A percentile compares a stretch with the other conserved stretches of the same genome.
These are phyloP conservation scores for Penicillium sp. DNA, from an alignment of 2,329 filamentous ascomycete genomes.

Conservation along the genomic window DNA sequence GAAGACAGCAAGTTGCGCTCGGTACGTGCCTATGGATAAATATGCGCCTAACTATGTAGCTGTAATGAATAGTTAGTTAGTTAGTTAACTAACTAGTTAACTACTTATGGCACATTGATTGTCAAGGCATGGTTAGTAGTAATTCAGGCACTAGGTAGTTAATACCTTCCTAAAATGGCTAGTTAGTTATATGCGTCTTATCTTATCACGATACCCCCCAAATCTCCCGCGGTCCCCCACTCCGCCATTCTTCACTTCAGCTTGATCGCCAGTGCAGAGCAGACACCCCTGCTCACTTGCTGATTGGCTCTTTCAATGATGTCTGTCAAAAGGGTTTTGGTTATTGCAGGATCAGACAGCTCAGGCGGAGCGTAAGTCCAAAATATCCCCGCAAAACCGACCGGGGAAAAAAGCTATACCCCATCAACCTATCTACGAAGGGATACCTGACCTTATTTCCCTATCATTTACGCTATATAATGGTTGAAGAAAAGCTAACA, in stretches of 20 bases:
- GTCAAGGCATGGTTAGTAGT: no score
- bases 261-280: neutral
- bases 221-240: slow-evolving; percentile 2
- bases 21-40: no score
- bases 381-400: neutral
- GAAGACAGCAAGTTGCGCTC: no score
- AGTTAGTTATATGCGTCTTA: neutral
- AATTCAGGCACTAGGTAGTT: no score
- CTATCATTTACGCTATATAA: neutral
- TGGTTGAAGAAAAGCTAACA: neutral
- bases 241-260: slow-evolving; percentile 9
- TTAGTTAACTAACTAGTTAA: no score
- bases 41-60: no score
- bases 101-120: no score
- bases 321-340: slow-evolving; percentile 53
- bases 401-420: neutral
- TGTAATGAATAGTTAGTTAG: no score
- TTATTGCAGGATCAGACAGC: slow-evolving; percentile 82
- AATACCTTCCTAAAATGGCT: no score
- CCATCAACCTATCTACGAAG: neutral
- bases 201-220: neutral
- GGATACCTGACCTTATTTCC: neutral
- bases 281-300: neutral
- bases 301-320: slow-evolving; percentile 21
- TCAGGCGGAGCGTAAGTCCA: slow-evolving; percentile 75